Evolutionary conservation across 305 asterid species (phyloP).

Genomic region (Solanum hybrid): DNA sequence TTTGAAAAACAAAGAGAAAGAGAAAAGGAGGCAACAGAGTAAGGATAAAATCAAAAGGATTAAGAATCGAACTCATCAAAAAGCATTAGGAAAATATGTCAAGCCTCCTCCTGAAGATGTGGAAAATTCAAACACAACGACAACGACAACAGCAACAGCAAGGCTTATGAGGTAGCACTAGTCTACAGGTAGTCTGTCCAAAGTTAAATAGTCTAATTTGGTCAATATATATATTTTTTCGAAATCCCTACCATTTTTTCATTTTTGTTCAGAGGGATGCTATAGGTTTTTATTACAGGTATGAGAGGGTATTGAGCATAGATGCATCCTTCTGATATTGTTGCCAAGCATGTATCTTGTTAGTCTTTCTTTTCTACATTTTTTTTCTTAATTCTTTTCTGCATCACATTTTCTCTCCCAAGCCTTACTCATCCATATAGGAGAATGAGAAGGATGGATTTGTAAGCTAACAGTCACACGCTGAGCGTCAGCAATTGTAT

Average conservation of each 20-base stretch:
- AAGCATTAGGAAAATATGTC: constrained; percentile 67
- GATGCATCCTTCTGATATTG: constrained; percentile 27
- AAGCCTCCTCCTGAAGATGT: constrained; percentile 56
- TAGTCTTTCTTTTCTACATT: not conserved
- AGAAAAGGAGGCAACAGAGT: constrained; percentile 53
- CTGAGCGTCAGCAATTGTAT: constrained; percentile 1
- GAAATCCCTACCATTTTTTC: constrained; percentile 25
- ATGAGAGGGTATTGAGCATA: constrained; percentile 17
- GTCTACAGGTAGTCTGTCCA: constrained; percentile 4
- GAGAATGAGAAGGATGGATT: not conserved
- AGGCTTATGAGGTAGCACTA: constrained; percentile 33
- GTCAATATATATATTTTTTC: constrained; percentile 1
- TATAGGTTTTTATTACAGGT: constrained; percentile 16
- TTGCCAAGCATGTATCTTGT: not conserved
- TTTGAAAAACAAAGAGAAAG: constrained; percentile 48
- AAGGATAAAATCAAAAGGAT: constrained; percentile 76
- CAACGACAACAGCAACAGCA: constrained; percentile 15
- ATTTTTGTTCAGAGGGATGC: constrained; percentile 28
- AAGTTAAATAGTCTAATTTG: constrained; percentile 18
- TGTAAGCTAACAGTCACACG: constrained; percentile 12
- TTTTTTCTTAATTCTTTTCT: not conserved
- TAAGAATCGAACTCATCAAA: constrained; percentile 59
- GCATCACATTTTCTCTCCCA: not conserved
- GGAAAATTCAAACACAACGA: constrained; percentile 26
- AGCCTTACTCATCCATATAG: not conserved